A percentile compares a stretch with the other conserved stretches of the same genome.
Evolutionary conservation across 495 filamentous ascomycete genomes (phyloP).

Genomic region (Xanthoparmelia taractica): DNA sequence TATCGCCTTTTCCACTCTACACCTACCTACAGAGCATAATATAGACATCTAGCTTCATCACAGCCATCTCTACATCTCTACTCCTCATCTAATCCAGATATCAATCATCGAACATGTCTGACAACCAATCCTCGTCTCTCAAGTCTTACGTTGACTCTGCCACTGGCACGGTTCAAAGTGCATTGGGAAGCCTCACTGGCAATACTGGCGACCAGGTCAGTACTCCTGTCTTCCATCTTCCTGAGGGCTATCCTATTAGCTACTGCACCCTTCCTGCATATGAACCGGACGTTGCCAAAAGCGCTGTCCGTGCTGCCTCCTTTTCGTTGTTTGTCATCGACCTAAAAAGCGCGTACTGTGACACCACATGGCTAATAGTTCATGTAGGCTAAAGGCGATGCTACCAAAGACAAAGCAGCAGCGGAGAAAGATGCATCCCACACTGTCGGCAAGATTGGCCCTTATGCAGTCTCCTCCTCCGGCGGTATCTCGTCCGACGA

Average conservation of each 20-base stretch:
- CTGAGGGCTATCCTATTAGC: neutral
- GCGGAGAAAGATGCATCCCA: slow-evolving; percentile 62
- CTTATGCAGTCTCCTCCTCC: slow-evolving; percentile 56
- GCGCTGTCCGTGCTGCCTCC: neutral
- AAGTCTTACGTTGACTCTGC: slow-evolving; percentile 77
- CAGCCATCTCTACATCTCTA: neutral
- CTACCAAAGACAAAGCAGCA: slow-evolving; percentile 52
- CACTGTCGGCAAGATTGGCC: slow-evolving; percentile 62
- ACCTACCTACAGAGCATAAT: neutral
- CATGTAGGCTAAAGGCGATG: slow-evolving; percentile 42
- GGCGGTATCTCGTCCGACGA: slow-evolving; percentile 68
- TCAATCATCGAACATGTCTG: slow-evolving; percentile 45
- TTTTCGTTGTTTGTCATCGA: neutral
- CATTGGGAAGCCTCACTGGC: slow-evolving; percentile 68
- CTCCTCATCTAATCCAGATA: neutral
- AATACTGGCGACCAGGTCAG: slow-evolving; percentile 57
- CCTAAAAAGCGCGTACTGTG: slow-evolving; percentile 5
- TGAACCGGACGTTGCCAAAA: neutral
- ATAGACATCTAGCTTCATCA: neutral
- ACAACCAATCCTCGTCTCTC: slow-evolving; percentile 63
- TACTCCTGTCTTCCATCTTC: neutral
- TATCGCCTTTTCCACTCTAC: neutral
- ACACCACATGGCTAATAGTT: neutral
- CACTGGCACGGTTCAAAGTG: slow-evolving; percentile 62
- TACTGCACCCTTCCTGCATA: neutral